phyloP scores from a whole-genome alignment of 225 moss, liverwort and hornwort species.

The Asterella californica region DNA sequence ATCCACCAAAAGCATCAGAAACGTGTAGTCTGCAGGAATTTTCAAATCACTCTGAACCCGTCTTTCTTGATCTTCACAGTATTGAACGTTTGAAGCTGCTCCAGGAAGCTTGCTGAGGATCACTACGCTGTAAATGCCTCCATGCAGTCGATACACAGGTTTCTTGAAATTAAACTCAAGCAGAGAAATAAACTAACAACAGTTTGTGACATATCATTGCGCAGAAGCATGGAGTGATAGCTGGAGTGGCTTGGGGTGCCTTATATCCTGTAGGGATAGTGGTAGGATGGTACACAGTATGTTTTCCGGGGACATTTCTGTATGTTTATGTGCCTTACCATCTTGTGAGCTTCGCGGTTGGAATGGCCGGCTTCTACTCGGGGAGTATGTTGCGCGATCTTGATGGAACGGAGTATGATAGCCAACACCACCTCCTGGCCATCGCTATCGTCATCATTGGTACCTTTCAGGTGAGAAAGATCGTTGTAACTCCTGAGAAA shows the following conservation, averaged over 20 bases:
- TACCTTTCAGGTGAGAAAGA: conserved; percentile 14
- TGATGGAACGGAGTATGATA: neutral
- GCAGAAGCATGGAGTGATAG: conserved; percentile 16
- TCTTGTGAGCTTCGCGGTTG: conserved; percentile 17
- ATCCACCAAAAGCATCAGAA: neutral
- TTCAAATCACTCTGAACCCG: neutral
- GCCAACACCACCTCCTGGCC: conserved; percentile 6
- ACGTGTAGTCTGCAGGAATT: too few relatives aligned
- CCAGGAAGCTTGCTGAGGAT: neutral
- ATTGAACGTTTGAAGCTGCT: neutral
- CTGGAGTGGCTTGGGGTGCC: conserved; percentile 13
- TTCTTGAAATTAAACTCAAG: neutral
- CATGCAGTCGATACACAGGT: neutral
- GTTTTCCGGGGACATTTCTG: neutral
- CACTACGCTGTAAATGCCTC: neutral
- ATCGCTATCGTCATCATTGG: conserved; percentile 8
- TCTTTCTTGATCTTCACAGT: too few relatives aligned
- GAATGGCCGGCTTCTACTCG: conserved; percentile 19
- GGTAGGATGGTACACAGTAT: conserved; percentile 15
- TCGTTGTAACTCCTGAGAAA: neutral
- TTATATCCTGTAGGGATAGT: conserved; percentile 15
- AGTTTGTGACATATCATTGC: neutral
- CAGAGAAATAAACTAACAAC: neutral
- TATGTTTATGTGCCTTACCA: conserved; percentile 12
- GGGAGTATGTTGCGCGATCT: conserved; percentile 12